Base-by-base conservation (phyloP, 2,329 filamentous ascomycete species). In the Fusarium incarnatum region DNA sequence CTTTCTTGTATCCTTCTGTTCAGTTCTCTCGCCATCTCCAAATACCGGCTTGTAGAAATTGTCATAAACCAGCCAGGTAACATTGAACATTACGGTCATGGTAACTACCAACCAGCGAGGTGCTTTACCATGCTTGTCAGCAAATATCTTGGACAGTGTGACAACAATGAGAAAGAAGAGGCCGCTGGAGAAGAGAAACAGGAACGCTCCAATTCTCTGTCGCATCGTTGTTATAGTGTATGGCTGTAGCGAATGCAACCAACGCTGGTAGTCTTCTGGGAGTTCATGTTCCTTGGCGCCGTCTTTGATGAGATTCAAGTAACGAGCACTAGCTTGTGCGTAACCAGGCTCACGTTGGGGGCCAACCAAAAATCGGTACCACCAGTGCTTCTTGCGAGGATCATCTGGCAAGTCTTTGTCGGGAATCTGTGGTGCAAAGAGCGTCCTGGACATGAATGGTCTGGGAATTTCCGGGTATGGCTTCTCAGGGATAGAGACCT, bases 221-320 rank as follows among this genome's bases (percentile, higher is more conserved):
- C 87, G 83, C 53, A 77, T 77, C 0, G 85, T 89, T 0, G 94
- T 97, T 23, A 88, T 83, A 0, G 83, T 88, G 78, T 95, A 98
- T 0, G 92, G 83, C 56, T 88, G 86, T 47, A 98, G 84, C 16
- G 85, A 81, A 10, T 86, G 82, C 6, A 99, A 85, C 78, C 94
- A 97, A 3, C 83, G 81, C 73, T 90, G 90, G 77, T 98, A 99
- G 57, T 92, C 90, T 8, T 85, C 80, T 0, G 96, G 96, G 2
- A 99, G 84, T n/a, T 85, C 83, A 77, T 96, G 92, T 78, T 98
- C 94, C 3, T 83, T 82, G 0, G 93, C 94, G 18, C 96, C 96
- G 70, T 91, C 88, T 16, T 86, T 88, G 73, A 99, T 88, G 53
- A 98, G 86, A 65, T 91, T 90, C 25, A 98, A 83, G 78, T 99